These are phyloP conservation scores for Trichosanthes truncata DNA, from an alignment of 306 rosid species.

Conservation along the genomic window DNA sequence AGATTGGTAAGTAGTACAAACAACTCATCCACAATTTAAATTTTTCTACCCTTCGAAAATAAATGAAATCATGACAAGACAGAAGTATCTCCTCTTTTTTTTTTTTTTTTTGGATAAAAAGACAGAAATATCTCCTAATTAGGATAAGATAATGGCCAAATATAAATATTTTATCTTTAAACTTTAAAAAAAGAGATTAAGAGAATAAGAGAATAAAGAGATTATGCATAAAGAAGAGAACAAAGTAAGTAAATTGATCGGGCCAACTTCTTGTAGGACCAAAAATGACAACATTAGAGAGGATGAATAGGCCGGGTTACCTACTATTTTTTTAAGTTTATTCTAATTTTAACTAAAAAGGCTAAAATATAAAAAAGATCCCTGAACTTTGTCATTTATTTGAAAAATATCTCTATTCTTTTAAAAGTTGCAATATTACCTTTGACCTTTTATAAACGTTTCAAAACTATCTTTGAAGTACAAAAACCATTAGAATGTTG, in stretches of 20 bases:
- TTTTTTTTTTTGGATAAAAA: no score
- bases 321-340: no score
- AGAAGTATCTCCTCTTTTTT: not conserved
- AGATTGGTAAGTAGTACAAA: not conserved
- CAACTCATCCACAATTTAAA: not conserved
- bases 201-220: not conserved
- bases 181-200: not conserved
- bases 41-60: not conserved
- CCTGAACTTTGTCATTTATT: no score
- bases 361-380: no score
- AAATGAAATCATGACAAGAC: not conserved
- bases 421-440: no score
- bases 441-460: no score
- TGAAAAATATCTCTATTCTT: no score
- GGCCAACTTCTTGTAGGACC: not conserved
- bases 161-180: not conserved
- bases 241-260: not conserved
- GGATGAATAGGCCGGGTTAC: not conserved
- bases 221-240: not conserved
- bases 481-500: no score
- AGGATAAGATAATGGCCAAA: not conserved
- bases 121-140: not conserved
- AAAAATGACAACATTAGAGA: no score
- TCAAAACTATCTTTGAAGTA: no score
- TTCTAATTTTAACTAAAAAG: no score